phyloP scores from a whole-genome alignment of 805 yeast genomes.

The Metschnikowia hibisci region DNA sequence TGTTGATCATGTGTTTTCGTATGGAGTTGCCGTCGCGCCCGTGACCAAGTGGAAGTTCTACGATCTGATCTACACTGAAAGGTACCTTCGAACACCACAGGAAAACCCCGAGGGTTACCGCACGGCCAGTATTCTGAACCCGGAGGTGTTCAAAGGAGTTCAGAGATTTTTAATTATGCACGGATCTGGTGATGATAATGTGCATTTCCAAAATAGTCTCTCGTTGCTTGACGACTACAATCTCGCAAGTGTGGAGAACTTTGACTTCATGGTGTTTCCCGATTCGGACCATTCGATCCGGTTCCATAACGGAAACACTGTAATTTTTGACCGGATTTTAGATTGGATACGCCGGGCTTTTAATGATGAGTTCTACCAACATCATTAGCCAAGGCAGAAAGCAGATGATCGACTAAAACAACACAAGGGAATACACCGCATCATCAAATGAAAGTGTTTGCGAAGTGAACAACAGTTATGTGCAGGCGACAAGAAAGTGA shows the following conservation, averaged over 20 bases:
- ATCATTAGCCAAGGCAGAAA: background rate
- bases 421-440: background rate
- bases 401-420: background rate
- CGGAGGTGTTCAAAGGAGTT: slow-evolving; percentile 49
- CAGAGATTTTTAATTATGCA: slow-evolving; percentile 84
- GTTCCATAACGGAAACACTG: slow-evolving; percentile 67
- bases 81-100: slow-evolving; percentile 86
- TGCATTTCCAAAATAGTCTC: slow-evolving; percentile 86
- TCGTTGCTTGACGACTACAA: slow-evolving; percentile 74
- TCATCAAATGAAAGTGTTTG: background rate
- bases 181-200: slow-evolving; percentile 97
- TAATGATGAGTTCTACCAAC: slow-evolving; percentile 12
- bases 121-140: slow-evolving; percentile 51
- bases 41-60: slow-evolving; percentile 92
- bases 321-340: slow-evolving; percentile 55
- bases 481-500: too few relatives aligned
- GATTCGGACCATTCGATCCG: slow-evolving; percentile 74
- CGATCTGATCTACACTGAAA: slow-evolving; percentile 90
- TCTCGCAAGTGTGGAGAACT: slow-evolving; percentile 72
- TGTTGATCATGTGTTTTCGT: slow-evolving; percentile 58
- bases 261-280: slow-evolving; percentile 74
- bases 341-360: slow-evolving; percentile 20
- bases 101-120: slow-evolving; percentile 63
- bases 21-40: slow-evolving; percentile 96
- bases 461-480: slow-evolving; percentile 3